phyloP scores from a whole-genome alignment of 768 basidiomycete species.

The Amanita subjunquillea region DNA sequence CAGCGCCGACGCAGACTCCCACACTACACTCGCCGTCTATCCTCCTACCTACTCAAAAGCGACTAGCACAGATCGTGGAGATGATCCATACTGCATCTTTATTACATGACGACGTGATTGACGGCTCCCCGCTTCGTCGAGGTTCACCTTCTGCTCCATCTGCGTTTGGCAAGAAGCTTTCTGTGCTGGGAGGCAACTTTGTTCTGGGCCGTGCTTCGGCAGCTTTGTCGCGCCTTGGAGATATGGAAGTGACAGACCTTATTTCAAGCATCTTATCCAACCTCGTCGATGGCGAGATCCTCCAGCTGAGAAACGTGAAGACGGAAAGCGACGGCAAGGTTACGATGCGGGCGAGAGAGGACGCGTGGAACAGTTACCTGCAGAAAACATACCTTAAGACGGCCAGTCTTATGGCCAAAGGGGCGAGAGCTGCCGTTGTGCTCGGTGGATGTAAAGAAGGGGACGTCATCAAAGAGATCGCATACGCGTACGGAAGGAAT shows the following conservation, averaged over 20 bases:
- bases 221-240: slow-evolving; percentile 71
- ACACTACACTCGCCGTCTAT: slow-evolving; percentile 13
- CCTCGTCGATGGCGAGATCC: slow-evolving; percentile 87
- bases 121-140: slow-evolving; percentile 69
- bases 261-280: slow-evolving; percentile 82
- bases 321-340: slow-evolving; percentile 20
- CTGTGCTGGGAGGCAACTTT: slow-evolving; percentile 87
- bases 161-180: slow-evolving; percentile 80
- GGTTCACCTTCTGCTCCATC: slow-evolving; percentile 71
- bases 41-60: slow-evolving; percentile 74
- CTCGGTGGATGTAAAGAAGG: slow-evolving; percentile 79
- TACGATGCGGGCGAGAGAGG: slow-evolving; percentile 13
- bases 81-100: slow-evolving; percentile 96
- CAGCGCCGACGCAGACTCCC: slow-evolving; percentile 6
- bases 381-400: slow-evolving; percentile 93
- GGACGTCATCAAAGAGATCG: slow-evolving; percentile 85
- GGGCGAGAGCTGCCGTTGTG: slow-evolving; percentile 76
- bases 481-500: slow-evolving; percentile 94
- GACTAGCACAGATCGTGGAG: slow-evolving; percentile 92
- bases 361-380: slow-evolving; percentile 75
- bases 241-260: slow-evolving; percentile 79
- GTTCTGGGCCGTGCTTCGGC: slow-evolving; percentile 79
- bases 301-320: slow-evolving; percentile 63
- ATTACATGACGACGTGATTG: slow-evolving; percentile 95
- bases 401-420: slow-evolving; percentile 89